phyloP scores from a whole-genome alignment of 2,329 filamentous ascomycete genomes.

The Aspergillus chevalieri region DNA sequence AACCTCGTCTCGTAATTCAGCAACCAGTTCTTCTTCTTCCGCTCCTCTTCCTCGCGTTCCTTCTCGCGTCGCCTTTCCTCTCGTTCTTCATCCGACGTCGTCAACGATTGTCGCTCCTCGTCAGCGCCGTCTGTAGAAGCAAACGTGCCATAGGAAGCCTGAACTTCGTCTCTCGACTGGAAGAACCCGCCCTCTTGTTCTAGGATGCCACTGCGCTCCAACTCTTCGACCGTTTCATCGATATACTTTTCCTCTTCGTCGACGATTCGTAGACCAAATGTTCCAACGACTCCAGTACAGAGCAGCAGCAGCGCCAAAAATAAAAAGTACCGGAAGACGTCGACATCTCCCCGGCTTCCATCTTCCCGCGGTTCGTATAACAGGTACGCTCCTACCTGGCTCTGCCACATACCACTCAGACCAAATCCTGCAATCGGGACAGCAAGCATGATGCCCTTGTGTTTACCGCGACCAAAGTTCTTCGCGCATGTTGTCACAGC shows the following conservation, averaged over 20 bases:
- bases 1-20: conserved; percentile 83
- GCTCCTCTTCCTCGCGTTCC: conserved; percentile 48
- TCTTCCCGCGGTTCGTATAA: conserved; percentile 68
- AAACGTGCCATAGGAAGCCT: conserved; percentile 42
- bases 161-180: conserved; percentile 43
- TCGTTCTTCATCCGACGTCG: conserved; percentile 37
- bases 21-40: conserved; percentile 78
- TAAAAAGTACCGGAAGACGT: conserved; percentile 80
- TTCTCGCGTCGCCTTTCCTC: conserved; percentile 35
- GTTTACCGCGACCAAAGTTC: conserved; percentile 87
- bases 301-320: conserved; percentile 72
- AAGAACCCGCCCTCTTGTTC: conserved; percentile 62
- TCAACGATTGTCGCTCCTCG: conserved; percentile 33
- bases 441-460: conserved; percentile 82
- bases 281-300: conserved; percentile 64
- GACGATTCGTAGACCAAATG: conserved; percentile 68
- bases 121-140: conserved; percentile 34
- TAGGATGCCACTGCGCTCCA: conserved; percentile 82
- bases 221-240: conserved; percentile 79
- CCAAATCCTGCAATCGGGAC: conserved; percentile 90
- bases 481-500: conserved; percentile 95
- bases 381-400: conserved; percentile 73
- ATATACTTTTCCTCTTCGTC: conserved; percentile 72
- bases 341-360: conserved; percentile 50
- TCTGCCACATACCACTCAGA: conserved; percentile 91